Percentiles rank a stretch among this genome's conserved stretches.
phyloP scores from a whole-genome alignment of 2,329 filamentous ascomycete genomes.

The Camptophora hylomeconis region DNA sequence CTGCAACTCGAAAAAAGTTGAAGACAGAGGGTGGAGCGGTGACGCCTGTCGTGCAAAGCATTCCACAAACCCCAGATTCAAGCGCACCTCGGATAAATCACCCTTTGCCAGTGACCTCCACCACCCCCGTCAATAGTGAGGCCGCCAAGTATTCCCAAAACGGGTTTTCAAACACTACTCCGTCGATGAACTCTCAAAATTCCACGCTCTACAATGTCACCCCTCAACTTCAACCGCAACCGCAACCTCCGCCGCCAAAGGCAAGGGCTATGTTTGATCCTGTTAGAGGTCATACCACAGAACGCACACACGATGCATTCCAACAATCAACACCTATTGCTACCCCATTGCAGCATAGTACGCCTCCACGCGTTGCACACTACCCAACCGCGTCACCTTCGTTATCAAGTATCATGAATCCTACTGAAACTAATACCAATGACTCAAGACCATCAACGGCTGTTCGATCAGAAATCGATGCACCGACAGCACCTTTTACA shows the following conservation, averaged over 20 bases:
- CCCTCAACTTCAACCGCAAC: constrained; percentile 22
- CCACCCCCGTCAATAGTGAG: constrained; percentile 4
- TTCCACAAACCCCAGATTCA: constrained; percentile 6
- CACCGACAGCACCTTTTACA: constrained; percentile 12
- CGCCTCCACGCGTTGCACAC: constrained; percentile 37
- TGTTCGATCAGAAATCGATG: constrained; percentile 1
- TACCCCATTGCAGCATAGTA: constrained; percentile 46
- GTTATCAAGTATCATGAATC: constrained; percentile 80
- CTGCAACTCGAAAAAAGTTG: constrained; percentile 35
- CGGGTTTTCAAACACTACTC: constrained; percentile 25
- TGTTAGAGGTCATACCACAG: constrained; percentile 61
- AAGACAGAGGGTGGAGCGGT: constrained; percentile 24
- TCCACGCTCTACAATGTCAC: constrained; percentile 22
- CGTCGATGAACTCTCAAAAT: constrained; percentile 11
- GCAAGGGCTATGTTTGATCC: constrained; percentile 67
- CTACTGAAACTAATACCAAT: constrained; percentile 22
- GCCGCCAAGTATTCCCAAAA: constrained; percentile 23
- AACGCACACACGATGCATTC: constrained; percentile 26
- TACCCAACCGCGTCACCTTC: constrained; percentile 82
- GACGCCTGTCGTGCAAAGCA: constrained; percentile 6
- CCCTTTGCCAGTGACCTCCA: constrained; percentile 6
- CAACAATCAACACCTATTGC: constrained; percentile 39
- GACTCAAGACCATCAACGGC: neutral
- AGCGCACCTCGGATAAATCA: constrained; percentile 13
- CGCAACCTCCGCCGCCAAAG: constrained; percentile 14